phyloP scores from a whole-genome alignment of 2,329 filamentous ascomycete genomes.

The Bipolaris victoriae region DNA sequence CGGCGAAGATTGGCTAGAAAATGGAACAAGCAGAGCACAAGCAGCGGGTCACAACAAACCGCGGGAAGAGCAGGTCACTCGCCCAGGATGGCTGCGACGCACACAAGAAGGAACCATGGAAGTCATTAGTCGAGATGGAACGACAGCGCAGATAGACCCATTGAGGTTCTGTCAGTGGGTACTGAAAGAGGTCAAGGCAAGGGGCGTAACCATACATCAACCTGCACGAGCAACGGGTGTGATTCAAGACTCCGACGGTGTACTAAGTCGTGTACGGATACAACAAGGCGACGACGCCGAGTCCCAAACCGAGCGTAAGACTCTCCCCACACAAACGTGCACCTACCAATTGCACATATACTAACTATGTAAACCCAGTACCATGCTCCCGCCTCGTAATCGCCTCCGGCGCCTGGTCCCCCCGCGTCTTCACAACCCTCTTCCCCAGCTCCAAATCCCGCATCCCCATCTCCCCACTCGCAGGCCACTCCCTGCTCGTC shows the following conservation, averaged over 20 bases:
- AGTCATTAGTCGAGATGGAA: slow-evolving; percentile 65
- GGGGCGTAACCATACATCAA: slow-evolving; percentile 70
- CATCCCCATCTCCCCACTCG: slow-evolving; percentile 67
- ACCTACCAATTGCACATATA: neutral
- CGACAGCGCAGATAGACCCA: slow-evolving; percentile 73
- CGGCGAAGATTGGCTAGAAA: slow-evolving; percentile 69
- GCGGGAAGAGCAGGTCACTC: slow-evolving; percentile 34
- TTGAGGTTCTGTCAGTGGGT: slow-evolving; percentile 70
- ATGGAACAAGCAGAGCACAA: slow-evolving; percentile 68
- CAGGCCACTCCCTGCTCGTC: slow-evolving; percentile 75
- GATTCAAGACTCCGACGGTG: slow-evolving; percentile 56
- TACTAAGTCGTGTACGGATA: slow-evolving; percentile 59
- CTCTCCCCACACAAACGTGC: too few species aligned
- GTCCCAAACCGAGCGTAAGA: slow-evolving; percentile 17
- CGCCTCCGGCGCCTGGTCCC: slow-evolving; percentile 74
- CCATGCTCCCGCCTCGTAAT: slow-evolving; percentile 71
- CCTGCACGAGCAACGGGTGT: slow-evolving; percentile 65
- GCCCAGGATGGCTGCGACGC: slow-evolving; percentile 66
- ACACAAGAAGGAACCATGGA: slow-evolving; percentile 63
- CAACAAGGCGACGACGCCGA: slow-evolving; percentile 9
- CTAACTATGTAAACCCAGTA: slow-evolving; percentile 48
- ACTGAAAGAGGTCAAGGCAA: slow-evolving; percentile 60
- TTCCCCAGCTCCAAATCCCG: slow-evolving; percentile 63
- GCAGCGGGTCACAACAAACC: slow-evolving; percentile 52
- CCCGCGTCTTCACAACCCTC: slow-evolving; percentile 66